Percentiles rank a stretch among this genome's conserved stretches.
phyloP scores from a whole-genome alignment of 1,284 basidiomycete species.

The Austroboletus novae-zelandiae region DNA sequence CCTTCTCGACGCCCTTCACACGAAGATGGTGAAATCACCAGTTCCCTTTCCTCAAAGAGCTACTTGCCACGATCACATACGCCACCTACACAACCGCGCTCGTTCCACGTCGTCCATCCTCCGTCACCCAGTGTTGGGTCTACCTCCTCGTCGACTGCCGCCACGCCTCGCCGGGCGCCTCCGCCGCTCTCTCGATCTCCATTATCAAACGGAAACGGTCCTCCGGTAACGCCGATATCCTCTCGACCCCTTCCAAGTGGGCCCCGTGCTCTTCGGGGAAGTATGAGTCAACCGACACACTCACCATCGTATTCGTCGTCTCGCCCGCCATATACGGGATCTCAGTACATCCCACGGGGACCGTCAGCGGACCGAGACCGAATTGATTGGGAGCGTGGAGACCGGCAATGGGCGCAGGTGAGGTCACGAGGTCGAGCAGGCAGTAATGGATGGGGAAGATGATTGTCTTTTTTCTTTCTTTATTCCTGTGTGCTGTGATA shows the following conservation, averaged over 20 bases:
- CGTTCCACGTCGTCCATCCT: constrained; percentile 34
- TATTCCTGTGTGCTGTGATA: constrained; percentile 12
- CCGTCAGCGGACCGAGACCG: constrained; percentile 46
- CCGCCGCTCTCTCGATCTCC: constrained; percentile 27
- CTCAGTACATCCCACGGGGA: constrained; percentile 36
- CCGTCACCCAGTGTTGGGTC: constrained; percentile 26
- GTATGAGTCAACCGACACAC: constrained; percentile 24
- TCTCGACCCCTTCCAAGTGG: constrained; percentile 47
- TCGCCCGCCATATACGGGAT: constrained; percentile 24
- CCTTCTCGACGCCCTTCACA: constrained; percentile 34
- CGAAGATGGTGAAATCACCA: constrained; percentile 57
- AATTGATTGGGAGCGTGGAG: constrained; percentile 39
- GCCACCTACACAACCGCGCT: constrained; percentile 48
- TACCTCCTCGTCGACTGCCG: constrained; percentile 20
- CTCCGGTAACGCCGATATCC: constrained; percentile 20
- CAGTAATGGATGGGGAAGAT: constrained; percentile 34
- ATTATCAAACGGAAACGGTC: constrained; percentile 25
- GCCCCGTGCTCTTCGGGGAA: constrained; percentile 49
- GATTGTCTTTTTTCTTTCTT: constrained; percentile 4
- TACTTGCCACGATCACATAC: constrained; percentile 38
- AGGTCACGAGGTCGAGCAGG: constrained; percentile 31
- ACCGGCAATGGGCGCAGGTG: constrained; percentile 28
- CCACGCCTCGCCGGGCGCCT: constrained; percentile 27
- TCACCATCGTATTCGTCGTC: constrained; percentile 21
- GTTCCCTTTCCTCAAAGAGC: constrained; percentile 33